Conservation (phyloP, 1,139 yeast genomes). For the Taphrina pruni region DNA sequence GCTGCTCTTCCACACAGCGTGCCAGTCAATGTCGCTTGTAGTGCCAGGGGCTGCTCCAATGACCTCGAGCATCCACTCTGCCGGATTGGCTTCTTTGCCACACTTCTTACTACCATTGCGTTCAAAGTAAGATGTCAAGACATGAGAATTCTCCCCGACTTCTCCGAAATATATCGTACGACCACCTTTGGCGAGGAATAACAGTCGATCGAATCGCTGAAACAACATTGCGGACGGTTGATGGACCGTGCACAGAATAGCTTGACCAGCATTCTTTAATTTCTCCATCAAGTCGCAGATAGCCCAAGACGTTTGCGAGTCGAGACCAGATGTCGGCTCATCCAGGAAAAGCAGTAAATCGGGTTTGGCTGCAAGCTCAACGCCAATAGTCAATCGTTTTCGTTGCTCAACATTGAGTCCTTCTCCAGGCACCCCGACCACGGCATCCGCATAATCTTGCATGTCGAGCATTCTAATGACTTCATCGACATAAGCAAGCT, state of each 20-base stretch:
- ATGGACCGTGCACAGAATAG: slow-evolving; percentile 80
- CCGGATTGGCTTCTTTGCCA: slow-evolving; percentile 74
- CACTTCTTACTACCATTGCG: slow-evolving; percentile 67
- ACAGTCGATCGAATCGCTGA: slow-evolving; percentile 76
- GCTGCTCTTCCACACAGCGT: slow-evolving; percentile 69
- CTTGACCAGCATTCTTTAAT: slow-evolving; percentile 78
- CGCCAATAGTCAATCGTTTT: slow-evolving; percentile 82
- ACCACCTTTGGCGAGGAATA: slow-evolving; percentile 76
- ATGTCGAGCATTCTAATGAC: slow-evolving; percentile 72
- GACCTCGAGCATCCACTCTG: slow-evolving; percentile 82
- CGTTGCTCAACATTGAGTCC: slow-evolving; percentile 78
- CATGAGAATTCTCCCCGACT: slow-evolving; percentile 67
- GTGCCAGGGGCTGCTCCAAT: slow-evolving; percentile 85
- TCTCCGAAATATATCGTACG: slow-evolving; percentile 82
- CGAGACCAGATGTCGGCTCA: slow-evolving; percentile 93
- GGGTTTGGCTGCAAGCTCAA: slow-evolving; percentile 87
- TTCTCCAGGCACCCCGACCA: slow-evolving; percentile 83
- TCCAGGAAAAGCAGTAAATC: slow-evolving; percentile 78
- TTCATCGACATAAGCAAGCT: slow-evolving; percentile 72
- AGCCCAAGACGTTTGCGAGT: slow-evolving; percentile 91
- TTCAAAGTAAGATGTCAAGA: slow-evolving; percentile 72
- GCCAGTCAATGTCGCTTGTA: slow-evolving; percentile 66
- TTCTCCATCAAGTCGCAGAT: slow-evolving; percentile 76
- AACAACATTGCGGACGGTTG: slow-evolving; percentile 80
- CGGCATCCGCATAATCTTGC: slow-evolving; percentile 76